Percentiles rank a stretch among this genome's conserved stretches.
Evolutionary conservation across 2,329 filamentous ascomycete species (phyloP).

Genomic region (Aspergillus flavus): DNA sequence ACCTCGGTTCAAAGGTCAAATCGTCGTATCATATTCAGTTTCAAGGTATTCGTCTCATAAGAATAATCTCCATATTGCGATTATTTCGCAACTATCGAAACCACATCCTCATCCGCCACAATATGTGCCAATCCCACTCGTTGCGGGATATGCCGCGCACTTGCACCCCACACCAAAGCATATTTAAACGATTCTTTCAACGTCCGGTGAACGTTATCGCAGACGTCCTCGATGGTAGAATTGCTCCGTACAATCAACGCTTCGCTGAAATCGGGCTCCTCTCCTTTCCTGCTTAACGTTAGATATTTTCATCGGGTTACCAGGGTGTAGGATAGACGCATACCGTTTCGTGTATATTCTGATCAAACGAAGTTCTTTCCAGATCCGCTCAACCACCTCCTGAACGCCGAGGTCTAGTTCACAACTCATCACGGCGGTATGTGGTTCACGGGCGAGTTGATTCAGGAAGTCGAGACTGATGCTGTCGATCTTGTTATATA

Average conservation of each 20-base stretch:
- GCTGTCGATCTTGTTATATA: slow-evolving; percentile 99
- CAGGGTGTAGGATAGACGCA: slow-evolving; percentile 1
- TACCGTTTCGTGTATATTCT: slow-evolving; percentile 87
- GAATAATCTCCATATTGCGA: neutral
- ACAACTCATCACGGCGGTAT: slow-evolving; percentile 97
- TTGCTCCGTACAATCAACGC: slow-evolving; percentile 89
- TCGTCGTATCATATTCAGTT: neutral
- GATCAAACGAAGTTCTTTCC: slow-evolving; percentile 88
- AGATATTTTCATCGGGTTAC: neutral
- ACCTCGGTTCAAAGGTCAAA: neutral
- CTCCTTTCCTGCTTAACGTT: slow-evolving; percentile 67
- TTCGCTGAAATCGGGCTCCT: slow-evolving; percentile 85
- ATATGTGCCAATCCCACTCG: slow-evolving; percentile 82
- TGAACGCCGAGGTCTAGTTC: slow-evolving; percentile 91
- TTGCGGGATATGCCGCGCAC: slow-evolving; percentile 91
- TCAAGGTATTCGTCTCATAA: neutral
- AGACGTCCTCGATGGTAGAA: slow-evolving; percentile 93
- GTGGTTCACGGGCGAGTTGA: slow-evolving; percentile 83
- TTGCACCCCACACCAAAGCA: slow-evolving; percentile 95
- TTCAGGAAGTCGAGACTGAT: slow-evolving; percentile 93
- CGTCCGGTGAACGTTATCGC: slow-evolving; percentile 88
- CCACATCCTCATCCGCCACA: slow-evolving; percentile 71
- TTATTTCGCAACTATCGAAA: slow-evolving; percentile 62
- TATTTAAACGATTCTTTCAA: slow-evolving; percentile 99
- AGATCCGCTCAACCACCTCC: slow-evolving; percentile 92